Conservation (phyloP, 176 grass and related monocot species). For the Carex myosuroides region DNA sequence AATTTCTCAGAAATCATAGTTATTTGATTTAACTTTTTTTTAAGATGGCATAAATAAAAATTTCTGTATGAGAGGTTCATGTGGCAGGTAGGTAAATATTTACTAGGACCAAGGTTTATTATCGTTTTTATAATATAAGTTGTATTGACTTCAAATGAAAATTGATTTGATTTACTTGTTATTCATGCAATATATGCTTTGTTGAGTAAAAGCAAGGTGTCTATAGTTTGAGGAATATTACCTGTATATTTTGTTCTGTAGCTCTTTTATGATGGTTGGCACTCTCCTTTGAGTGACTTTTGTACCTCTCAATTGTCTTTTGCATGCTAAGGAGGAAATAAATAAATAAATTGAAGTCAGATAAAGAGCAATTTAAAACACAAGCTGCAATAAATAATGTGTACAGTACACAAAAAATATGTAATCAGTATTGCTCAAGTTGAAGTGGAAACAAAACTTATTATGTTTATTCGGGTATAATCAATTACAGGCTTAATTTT, state of each 20-base stretch:
- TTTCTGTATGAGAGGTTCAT: not conserved
- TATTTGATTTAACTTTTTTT: too few relatives aligned
- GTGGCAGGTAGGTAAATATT: not conserved
- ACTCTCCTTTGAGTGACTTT: slow-evolving; percentile 4
- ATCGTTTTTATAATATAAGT: not conserved
- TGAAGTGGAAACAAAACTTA: not conserved
- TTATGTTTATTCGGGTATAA: not conserved
- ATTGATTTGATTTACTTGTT: not conserved
- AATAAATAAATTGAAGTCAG: not conserved
- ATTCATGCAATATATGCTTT: not conserved
- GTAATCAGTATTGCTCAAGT: not conserved
- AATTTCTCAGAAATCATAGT: too few relatives aligned
- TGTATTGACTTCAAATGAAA: not conserved
- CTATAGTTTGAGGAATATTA: not conserved
- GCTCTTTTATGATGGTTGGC: not conserved
- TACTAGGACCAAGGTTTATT: too few relatives aligned
- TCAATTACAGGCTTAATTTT: not conserved
- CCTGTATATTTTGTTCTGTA: slow-evolving; percentile 11
- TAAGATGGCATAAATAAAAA: too few relatives aligned
- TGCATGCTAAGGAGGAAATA: not conserved
- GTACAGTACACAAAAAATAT: not conserved
- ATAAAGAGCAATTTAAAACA: not conserved
- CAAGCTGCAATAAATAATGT: not conserved
- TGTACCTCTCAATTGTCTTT: slow-evolving; percentile 14
- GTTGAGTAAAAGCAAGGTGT: not conserved